Conservation (phyloP, 768 basidiomycete genomes). For the Lactarius pseudohatsudake region DNA sequence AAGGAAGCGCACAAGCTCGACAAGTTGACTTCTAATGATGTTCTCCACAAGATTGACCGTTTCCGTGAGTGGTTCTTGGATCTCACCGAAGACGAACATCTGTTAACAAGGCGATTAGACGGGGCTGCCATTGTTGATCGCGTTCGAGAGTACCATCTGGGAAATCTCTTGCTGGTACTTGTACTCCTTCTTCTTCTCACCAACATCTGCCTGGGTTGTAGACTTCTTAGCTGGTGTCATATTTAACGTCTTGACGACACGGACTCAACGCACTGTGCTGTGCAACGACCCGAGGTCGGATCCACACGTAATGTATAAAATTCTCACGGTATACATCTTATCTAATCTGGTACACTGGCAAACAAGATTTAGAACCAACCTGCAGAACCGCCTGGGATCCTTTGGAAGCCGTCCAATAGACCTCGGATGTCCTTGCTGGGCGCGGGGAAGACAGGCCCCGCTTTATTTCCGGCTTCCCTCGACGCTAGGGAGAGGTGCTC, state of each 20-base stretch:
- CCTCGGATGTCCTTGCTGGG: constrained; percentile 12
- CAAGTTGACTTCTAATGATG: constrained; percentile 85
- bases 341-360: neutral
- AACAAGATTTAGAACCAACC: neutral
- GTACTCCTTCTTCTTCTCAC: constrained; percentile 55
- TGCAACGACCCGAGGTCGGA: neutral
- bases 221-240: constrained; percentile 30
- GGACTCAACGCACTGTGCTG: neutral
- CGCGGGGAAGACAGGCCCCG: constrained; percentile 8
- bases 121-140: neutral
- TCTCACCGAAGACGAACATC: constrained; percentile 98
- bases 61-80: constrained; percentile 83
- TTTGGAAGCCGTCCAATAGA: neutral
- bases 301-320: neutral
- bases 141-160: constrained; percentile 66
- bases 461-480: neutral
- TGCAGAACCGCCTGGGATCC: neutral
- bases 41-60: constrained; percentile 96
- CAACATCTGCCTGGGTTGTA: constrained; percentile 10
- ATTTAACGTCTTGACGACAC: neutral
- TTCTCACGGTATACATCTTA: neutral
- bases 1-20: constrained; percentile 69
- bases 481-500: constrained; percentile 10
- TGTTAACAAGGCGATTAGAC: constrained; percentile 34
- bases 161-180: constrained; percentile 91